Percentiles rank a stretch among this genome's conserved stretches.
Conservation (phyloP, 129 eudicot species). For the carrot (Daucus carota) region DH1_v3.0 NC_030381.2:51673001-51673500, state of each 20-base stretch:
- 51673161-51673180: no score
- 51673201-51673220: not conserved
- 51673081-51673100: no score
- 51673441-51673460: not conserved
- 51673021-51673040: no score
- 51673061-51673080: no score
- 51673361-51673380: conserved; percentile 2
- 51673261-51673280: conserved; percentile 7
- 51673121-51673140: no score
- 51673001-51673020: no score
- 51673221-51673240: not conserved
- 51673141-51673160: no score
- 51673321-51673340: conserved; percentile 1
- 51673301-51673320: conserved; percentile 11
- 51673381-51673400: not conserved
- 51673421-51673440: not conserved
- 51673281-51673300: conserved; percentile 5
- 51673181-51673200: not conserved
- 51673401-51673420: not conserved
- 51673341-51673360: conserved; percentile 6
- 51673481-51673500: not conserved
- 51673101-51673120: no score
- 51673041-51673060: no score
- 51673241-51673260: conserved; percentile 4
- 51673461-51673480: not conserved